Conservation (phyloP, 257 asterid genomes). For the Solanum arcanum region DNA sequence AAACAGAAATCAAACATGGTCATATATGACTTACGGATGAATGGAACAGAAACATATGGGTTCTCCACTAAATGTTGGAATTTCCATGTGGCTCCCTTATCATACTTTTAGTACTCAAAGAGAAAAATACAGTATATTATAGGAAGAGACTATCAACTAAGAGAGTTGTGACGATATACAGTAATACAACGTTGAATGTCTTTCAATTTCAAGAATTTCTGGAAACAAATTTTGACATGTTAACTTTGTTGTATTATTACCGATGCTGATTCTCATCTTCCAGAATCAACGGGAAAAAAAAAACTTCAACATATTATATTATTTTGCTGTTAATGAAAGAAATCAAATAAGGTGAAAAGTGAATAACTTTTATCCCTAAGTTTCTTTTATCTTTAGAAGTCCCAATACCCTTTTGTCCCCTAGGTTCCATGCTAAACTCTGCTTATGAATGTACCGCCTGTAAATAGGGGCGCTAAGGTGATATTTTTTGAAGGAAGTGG, state of each 20-base stretch:
- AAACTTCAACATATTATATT: too few species aligned
- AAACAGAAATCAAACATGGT: neutral
- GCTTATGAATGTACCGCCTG: neutral
- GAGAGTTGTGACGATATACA: neutral
- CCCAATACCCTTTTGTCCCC: neutral
- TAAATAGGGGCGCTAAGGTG: neutral
- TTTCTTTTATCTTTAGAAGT: neutral
- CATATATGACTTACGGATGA: neutral
- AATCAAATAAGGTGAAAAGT: neutral
- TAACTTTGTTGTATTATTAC: neutral
- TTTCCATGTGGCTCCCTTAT: neutral
- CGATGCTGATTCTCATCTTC: neutral
- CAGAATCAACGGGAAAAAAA: neutral
- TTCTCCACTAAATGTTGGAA: neutral
- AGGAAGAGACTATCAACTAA: neutral
- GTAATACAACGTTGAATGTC: neutral
- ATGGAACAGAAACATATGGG: neutral
- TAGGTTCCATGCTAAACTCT: neutral
- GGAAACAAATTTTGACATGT: neutral
- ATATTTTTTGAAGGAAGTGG: neutral
- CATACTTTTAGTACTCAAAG: neutral
- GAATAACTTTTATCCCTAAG: neutral
- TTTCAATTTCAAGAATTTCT: neutral
- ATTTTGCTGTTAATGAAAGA: neutral
- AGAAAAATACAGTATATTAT: neutral